Evolutionary conservation across 257 asterid species (phyloP).

Genomic region (Coffea canephora): DNA sequence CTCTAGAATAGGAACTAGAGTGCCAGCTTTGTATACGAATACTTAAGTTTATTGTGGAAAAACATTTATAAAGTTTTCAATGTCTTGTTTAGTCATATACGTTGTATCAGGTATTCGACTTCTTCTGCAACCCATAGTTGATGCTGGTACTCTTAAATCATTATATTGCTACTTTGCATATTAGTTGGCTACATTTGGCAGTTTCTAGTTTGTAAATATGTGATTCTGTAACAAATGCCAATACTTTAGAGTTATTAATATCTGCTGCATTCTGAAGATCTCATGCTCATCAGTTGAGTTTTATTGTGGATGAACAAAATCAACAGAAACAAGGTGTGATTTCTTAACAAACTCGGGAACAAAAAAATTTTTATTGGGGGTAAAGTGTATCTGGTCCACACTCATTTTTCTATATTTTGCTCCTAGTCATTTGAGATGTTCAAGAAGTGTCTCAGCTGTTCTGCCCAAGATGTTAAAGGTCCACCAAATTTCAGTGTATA

Average conservation of each 20-base stretch:
- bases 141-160: background rate
- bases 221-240: background rate
- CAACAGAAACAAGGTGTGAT: background rate
- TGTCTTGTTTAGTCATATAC: background rate
- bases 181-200: background rate
- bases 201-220: background rate
- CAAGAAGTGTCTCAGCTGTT: background rate
- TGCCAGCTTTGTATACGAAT: background rate
- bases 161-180: background rate
- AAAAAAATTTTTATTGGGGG: background rate
- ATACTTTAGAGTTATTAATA: background rate
- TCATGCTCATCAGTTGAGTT: background rate
- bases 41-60: background rate
- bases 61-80: background rate
- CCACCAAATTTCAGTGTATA: no score
- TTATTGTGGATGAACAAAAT: background rate
- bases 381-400: background rate
- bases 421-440: background rate
- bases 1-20: no score
- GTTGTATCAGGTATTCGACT: background rate
- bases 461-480: background rate
- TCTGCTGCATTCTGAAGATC: background rate
- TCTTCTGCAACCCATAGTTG: background rate
- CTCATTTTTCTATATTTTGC: background rate
- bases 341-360: background rate